Base-by-base conservation (phyloP, 805 yeast species). In the Kurtzmaniella cleridarum region DNA sequence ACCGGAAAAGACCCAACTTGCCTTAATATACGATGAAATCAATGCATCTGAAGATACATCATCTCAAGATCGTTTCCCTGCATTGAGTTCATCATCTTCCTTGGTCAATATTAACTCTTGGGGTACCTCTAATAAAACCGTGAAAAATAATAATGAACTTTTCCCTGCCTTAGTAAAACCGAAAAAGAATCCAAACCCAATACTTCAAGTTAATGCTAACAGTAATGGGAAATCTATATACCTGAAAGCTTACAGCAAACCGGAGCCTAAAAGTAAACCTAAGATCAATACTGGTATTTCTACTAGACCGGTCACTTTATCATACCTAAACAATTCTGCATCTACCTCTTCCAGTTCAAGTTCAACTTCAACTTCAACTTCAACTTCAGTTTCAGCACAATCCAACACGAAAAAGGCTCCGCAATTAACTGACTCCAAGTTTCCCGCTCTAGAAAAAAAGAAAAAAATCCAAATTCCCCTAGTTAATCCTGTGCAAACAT, bases 391-490 rank as follows among this genome's bases (percentile, higher is more conserved):
- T 23, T 58, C 60, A 3, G 69, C 40, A 35, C 27, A 49, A 32
- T 2, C 46, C 39, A 36, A 43, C 46, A 24, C 43, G 27, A 46
- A 44, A 34, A 29, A 50, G 18, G 15, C 51, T 11, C 15, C 38
- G 23, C 12, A 35, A 26, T 35, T 52, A 11, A 39, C 56, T 24
- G 60, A 55, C 2, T 39, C 53, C 3, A 59, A 71, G 44, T 75
- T 79, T 51, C 84, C 85, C 3, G 68, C 76, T 0, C 54, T 74
- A 28, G 62, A 58, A 42, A 63, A 69, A 48, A 74, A 71, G 51
- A 45, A 45, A 2, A 63, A 60, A 42, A 59, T 50, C 41, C 48
- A 44, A 7, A 67, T 75, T 39, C 86, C 89, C 2, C 68, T 84
- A 30, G 85, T 83, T 3, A 78, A 77, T 35, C 78, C 80, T 6